Evolutionary conservation across 2,329 filamentous ascomycete species (phyloP).

Genomic region (Chaetomium sp.): DNA sequence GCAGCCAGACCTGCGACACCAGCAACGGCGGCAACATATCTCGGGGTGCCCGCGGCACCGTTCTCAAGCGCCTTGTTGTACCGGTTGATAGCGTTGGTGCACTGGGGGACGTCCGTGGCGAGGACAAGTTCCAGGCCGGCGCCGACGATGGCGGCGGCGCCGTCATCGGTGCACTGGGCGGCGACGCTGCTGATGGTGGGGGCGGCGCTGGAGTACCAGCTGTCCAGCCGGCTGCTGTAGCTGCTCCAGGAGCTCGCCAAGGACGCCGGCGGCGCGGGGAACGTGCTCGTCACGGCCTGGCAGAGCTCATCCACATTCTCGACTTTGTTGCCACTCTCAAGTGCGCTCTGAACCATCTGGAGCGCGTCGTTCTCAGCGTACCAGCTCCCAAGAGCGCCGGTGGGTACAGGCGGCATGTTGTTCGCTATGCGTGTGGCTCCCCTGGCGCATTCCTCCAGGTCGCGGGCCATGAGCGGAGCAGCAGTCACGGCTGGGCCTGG

Average conservation of each 20-base stretch:
- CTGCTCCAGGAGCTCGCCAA: conserved; percentile 9
- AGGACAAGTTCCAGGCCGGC: conserved; percentile 2
- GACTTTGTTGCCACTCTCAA: background rate
- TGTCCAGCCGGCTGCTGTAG: background rate
- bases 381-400: conserved; percentile 2
- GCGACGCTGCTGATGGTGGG: conserved; percentile 5
- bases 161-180: conserved; percentile 2
- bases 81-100: conserved; percentile 5
- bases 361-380: background rate
- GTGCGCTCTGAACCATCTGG: background rate
- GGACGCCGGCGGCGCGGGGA: conserved; percentile 1
- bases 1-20: background rate
- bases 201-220: background rate
- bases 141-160: background rate
- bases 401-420: background rate
- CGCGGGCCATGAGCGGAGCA: background rate
- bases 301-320: background rate
- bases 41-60: background rate
- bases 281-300: background rate
- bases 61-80: conserved; percentile 6
- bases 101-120: background rate
- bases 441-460: background rate
- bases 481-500: background rate
- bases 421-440: background rate
- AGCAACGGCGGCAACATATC: background rate